phyloP scores from a whole-genome alignment of 2,329 filamentous ascomycete species.

The Stachybotrys elegans region DNA sequence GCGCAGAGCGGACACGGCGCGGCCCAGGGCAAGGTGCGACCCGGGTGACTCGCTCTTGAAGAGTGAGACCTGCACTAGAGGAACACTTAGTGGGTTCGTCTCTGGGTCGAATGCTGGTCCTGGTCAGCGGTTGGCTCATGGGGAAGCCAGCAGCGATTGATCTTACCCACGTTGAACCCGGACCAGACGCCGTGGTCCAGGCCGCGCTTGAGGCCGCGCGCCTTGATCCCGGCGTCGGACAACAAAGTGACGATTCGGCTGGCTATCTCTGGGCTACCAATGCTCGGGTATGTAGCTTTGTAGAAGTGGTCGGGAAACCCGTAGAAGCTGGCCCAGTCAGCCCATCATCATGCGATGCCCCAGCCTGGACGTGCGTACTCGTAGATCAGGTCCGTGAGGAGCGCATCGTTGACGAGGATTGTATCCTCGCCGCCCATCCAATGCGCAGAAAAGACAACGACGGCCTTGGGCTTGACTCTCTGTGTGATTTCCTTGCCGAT shows the following conservation, averaged over 20 bases:
- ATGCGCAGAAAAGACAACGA: conserved; percentile 74
- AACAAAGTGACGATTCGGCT: conserved; percentile 52
- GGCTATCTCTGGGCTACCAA: conserved; percentile 56
- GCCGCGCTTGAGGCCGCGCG: conserved; percentile 55
- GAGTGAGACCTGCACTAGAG: conserved; percentile 68
- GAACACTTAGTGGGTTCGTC: conserved; percentile 57
- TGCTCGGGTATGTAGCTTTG: conserved; percentile 59
- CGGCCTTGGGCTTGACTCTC: conserved; percentile 64
- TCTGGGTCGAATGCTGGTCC: conserved; percentile 53
- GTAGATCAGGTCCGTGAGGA: conserved; percentile 63
- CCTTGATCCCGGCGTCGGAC: conserved; percentile 51
- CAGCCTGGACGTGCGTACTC: conserved; percentile 38
- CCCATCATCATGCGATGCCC: not conserved
- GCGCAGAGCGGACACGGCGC: conserved; percentile 59
- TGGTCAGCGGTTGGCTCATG: no score
- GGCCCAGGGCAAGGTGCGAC: conserved; percentile 63
- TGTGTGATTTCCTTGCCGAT: conserved; percentile 67
- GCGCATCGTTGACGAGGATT: conserved; percentile 62
- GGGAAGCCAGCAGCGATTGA: not conserved
- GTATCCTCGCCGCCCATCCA: conserved; percentile 58
- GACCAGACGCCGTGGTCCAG: conserved; percentile 74
- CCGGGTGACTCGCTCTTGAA: conserved; percentile 60
- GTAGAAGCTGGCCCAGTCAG: conserved; percentile 49
- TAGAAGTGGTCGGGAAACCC: conserved; percentile 69
- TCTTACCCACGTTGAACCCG: conserved; percentile 48